These are phyloP conservation scores for Trichoderma harzianum DNA, from an alignment of 2,329 filamentous ascomycete species.

Conservation along the genomic window DNA sequence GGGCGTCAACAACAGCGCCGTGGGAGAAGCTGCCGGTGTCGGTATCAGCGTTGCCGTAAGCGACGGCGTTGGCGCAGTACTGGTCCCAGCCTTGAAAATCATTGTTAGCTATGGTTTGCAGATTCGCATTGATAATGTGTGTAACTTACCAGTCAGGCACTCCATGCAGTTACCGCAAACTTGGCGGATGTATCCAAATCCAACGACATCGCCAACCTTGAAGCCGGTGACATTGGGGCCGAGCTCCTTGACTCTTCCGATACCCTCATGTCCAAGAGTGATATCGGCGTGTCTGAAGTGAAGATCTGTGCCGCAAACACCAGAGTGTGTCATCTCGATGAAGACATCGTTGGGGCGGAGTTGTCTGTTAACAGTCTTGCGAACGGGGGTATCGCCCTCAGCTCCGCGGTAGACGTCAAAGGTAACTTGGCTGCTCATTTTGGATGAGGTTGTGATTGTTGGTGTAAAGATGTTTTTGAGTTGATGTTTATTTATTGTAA, in stretches of 20 bases:
- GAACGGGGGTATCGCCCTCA: not conserved
- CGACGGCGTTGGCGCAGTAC: constrained; percentile 42
- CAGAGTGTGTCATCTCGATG: constrained; percentile 63
- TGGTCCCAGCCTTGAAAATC: constrained; percentile 44
- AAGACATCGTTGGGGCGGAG: constrained; percentile 49
- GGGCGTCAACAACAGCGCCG: constrained; percentile 28
- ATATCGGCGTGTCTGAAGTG: constrained; percentile 37
- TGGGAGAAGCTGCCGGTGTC: constrained; percentile 32
- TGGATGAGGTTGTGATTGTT: not conserved
- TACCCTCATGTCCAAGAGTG: constrained; percentile 62
- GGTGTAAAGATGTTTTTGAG: not conserved
- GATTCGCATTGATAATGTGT: constrained; percentile 43
- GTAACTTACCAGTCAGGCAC: constrained; percentile 7
- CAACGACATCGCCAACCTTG: constrained; percentile 60
- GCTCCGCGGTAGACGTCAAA: constrained; percentile 9
- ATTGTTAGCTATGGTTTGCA: constrained; percentile 35
- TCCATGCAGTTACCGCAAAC: constrained; percentile 10
- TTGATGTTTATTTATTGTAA: not conserved
- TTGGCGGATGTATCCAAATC: constrained; percentile 43
- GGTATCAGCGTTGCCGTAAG: constrained; percentile 48
- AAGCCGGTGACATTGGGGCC: constrained; percentile 47
- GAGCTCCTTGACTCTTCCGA: constrained; percentile 55
- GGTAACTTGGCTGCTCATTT: constrained; percentile 9
- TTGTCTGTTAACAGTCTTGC: constrained; percentile 2
- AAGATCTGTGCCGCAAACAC: constrained; percentile 61